These are phyloP conservation scores for Fonsecaea pedrosoi DNA, from an alignment of 2,329 filamentous ascomycete species.

Conservation along the genomic window DNA sequence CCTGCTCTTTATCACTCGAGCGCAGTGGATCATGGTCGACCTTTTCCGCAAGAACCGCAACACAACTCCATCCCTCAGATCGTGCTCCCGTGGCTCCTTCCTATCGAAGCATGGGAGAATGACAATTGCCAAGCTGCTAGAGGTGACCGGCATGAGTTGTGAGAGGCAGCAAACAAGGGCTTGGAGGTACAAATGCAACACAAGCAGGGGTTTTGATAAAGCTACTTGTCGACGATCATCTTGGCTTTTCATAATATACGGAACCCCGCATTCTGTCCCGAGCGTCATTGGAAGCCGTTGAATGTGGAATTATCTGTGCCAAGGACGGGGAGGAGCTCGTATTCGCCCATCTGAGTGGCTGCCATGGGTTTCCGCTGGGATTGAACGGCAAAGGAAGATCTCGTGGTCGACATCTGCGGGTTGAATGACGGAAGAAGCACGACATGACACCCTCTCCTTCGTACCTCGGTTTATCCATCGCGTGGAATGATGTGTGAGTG, in stretches of 20 bases:
- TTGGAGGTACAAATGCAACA: conserved; percentile 14
- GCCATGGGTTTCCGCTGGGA: neutral
- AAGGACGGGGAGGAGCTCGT: neutral
- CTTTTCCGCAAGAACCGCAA: conserved; percentile 1
- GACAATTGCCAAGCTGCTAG: conserved; percentile 6
- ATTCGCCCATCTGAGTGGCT: neutral
- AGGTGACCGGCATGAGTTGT: neutral
- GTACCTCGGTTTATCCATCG: too few species aligned
- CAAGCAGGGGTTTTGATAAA: neutral
- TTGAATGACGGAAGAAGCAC: conserved; percentile 31
- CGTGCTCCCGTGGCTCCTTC: neutral
- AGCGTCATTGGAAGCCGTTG: neutral
- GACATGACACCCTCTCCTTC: too few species aligned
- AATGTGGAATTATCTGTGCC: neutral
- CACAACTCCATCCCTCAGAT: neutral
- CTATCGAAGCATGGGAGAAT: conserved; percentile 7
- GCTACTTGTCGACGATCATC: conserved; percentile 3
- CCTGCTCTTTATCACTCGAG: neutral
- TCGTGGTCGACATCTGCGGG: too few species aligned
- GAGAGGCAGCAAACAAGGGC: neutral
- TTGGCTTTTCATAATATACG: neutral
- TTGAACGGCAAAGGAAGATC: neutral
- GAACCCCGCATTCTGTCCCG: neutral
- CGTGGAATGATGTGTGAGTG: too few species aligned
- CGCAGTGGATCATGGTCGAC: neutral